Base-by-base conservation (phyloP, 495 filamentous ascomycete genomes). In the Durotheca rogersii region DNA sequence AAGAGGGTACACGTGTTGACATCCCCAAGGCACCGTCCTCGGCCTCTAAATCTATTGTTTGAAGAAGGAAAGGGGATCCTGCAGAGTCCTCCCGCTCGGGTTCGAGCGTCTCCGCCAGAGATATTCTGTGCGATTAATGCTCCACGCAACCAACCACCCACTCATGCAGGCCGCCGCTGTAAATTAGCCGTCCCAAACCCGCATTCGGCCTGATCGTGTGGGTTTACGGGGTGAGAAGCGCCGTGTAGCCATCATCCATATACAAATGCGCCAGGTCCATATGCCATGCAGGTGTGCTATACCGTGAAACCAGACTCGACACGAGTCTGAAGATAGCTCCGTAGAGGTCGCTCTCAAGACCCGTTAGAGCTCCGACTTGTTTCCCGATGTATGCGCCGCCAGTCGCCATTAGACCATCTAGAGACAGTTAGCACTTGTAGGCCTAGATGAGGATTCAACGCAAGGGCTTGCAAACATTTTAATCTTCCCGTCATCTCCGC, bases 401-500 rank as follows among this genome's bases (percentile, higher is more conserved):
- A 56, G 9, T 51, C 35, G 17, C 47, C 51, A 27, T 58, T 68
- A 9, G 66, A 67, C 66, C 66, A 68, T 51, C 66, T 68, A 44
- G 17, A 46, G 14, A n/a, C n/a, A n/a, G n/a, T n/a, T n/a, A n/a
- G n/a, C n/a, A n/a, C n/a, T n/a, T n/a, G n/a, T n/a, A n/a, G n/a
- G n/a, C n/a, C n/a, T n/a, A n/a, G n/a, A n/a, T n/a, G n/a, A n/a
- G n/a, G n/a, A n/a, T n/a, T n/a, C n/a, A n/a, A n/a, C n/a, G n/a
- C n/a, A n/a, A n/a, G n/a, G 16, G 14, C 7, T 19, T 18, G 60
- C 83, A 68, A 77, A 95, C 91, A 98, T 95, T 66, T 87, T 83
- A 43, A 97, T 84, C 60, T 80, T 82, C 32, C 73, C 70, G 60
- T 98, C 93, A 65, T 98, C 93, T 3, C 93, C 92, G 49, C 88